Evolutionary conservation across 768 basidiomycete genomes (phyloP).

Genomic region (Pleurotus giganteus): DNA sequence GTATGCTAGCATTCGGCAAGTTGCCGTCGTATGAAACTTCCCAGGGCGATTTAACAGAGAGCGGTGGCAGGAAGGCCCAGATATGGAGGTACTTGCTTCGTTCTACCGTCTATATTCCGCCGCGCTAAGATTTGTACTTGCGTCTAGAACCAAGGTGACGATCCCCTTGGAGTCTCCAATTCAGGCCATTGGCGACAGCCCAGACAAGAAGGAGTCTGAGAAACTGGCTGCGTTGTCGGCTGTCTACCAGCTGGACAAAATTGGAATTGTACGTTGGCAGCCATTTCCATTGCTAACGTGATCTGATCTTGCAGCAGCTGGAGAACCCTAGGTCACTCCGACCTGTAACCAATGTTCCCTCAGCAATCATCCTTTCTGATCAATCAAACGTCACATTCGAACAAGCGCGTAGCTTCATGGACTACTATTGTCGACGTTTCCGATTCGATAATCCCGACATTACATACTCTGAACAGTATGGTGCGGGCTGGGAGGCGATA

Average conservation of each 20-base stretch:
- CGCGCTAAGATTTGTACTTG: neutral
- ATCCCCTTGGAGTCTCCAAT: conserved; percentile 39
- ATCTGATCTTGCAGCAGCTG: conserved; percentile 24
- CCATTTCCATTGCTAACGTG: conserved; percentile 1
- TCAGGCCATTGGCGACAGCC: conserved; percentile 60
- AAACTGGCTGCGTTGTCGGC: conserved; percentile 76
- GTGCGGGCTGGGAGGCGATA: conserved; percentile 60
- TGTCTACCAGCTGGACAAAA: conserved; percentile 62
- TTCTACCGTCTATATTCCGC: neutral
- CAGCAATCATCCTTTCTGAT: conserved; percentile 49
- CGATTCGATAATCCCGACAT: conserved; percentile 73
- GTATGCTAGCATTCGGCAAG: conserved; percentile 22
- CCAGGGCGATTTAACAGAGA: conserved; percentile 25
- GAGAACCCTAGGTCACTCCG: conserved; percentile 33
- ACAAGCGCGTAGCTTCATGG: conserved; percentile 86
- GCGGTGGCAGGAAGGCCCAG: conserved; percentile 17
- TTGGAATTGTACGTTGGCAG: conserved; percentile 56
- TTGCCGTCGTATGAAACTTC: conserved; percentile 31
- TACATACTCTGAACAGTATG: conserved; percentile 38
- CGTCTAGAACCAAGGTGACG: conserved; percentile 14
- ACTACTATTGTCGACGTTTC: conserved; percentile 87
- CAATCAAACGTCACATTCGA: conserved; percentile 64
- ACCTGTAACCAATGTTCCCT: conserved; percentile 13
- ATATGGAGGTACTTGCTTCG: conserved; percentile 44
- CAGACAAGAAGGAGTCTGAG: conserved; percentile 61